Evolutionary conservation across 2,329 filamentous ascomycete species (phyloP).

Genomic region (Phyllosticta capitalensis): DNA sequence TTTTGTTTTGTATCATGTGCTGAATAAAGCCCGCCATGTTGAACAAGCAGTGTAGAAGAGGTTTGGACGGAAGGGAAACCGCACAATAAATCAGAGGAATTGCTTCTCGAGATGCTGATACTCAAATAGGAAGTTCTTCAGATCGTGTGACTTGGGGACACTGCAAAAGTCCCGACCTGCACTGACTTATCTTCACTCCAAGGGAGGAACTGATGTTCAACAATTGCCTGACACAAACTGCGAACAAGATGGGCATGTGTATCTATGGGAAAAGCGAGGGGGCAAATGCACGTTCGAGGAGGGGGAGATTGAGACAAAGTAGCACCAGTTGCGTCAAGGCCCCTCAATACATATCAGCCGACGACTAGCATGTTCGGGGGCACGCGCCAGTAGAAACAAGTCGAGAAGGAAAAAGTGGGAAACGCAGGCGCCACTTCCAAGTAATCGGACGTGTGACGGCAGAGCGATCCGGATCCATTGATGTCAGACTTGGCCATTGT

Average conservation of each 20-base stretch:
- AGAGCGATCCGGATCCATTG: not conserved
- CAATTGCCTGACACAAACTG: not conserved
- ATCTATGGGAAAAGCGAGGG: not conserved
- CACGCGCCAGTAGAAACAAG: not conserved
- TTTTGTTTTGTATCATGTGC: conserved; percentile 3
- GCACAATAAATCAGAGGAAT: not conserved
- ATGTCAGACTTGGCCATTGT: not conserved
- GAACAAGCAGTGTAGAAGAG: not conserved
- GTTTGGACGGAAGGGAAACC: not conserved
- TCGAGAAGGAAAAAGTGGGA: not conserved
- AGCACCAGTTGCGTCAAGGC: not conserved
- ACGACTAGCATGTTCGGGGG: not conserved
- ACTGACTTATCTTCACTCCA: not conserved
- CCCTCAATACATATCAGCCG: not conserved
- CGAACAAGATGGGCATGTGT: not conserved
- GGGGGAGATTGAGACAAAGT: not conserved
- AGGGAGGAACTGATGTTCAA: not conserved
- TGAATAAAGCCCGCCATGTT: conserved; percentile 8
- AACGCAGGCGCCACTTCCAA: not conserved
- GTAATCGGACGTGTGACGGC: not conserved
- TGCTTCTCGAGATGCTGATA: not conserved
- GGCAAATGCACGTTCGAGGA: not conserved
- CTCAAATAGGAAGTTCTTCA: not conserved
- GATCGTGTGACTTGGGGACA: not conserved
- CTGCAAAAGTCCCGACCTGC: not conserved